A percentile compares a stretch with the other conserved stretches of the same genome.
Conservation (phyloP, 1,284 basidiomycete species). For the Boletus semigastroideus region DNA sequence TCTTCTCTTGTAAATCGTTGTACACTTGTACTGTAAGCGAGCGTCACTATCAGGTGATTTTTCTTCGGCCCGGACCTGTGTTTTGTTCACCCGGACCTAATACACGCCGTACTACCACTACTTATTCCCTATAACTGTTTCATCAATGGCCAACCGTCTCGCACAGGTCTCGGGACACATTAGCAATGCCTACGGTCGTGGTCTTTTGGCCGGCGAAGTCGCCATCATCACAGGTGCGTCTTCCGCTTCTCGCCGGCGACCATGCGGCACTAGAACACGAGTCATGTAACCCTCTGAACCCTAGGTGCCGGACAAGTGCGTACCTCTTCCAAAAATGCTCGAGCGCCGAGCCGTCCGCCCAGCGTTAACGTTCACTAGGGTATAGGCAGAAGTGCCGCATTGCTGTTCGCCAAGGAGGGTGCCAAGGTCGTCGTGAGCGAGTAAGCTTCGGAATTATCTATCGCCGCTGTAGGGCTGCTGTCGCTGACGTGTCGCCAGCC, state of each 20-base stretch:
- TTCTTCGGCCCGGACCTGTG: not conserved
- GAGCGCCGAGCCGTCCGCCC: not conserved
- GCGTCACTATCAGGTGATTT: too few relatives aligned
- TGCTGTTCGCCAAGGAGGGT: conserved; percentile 82
- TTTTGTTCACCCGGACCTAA: not conserved
- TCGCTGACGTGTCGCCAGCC: conserved; percentile 40
- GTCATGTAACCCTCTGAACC: not conserved
- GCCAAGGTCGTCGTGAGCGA: conserved; percentile 85
- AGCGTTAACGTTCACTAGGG: conserved; percentile 50
- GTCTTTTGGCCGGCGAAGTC: conserved; percentile 74
- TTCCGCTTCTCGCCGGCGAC: not conserved
- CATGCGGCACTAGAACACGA: not conserved
- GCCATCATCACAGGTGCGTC: conserved; percentile 79
- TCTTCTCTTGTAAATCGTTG: too few relatives aligned
- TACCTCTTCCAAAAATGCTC: conserved; percentile 1
- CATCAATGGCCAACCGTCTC: conserved; percentile 58
- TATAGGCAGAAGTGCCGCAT: conserved; percentile 71
- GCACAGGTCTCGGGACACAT: conserved; percentile 71
- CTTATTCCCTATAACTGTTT: not conserved
- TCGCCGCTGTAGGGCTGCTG: not conserved
- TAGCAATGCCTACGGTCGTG: conserved; percentile 56
- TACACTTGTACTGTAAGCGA: not conserved
- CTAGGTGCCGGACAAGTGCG: conserved; percentile 72
- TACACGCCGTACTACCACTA: not conserved
- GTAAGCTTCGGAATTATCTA: conserved; percentile 42